phyloP scores from a whole-genome alignment of 768 basidiomycete species.

The Rhodocollybia butyracea region DNA sequence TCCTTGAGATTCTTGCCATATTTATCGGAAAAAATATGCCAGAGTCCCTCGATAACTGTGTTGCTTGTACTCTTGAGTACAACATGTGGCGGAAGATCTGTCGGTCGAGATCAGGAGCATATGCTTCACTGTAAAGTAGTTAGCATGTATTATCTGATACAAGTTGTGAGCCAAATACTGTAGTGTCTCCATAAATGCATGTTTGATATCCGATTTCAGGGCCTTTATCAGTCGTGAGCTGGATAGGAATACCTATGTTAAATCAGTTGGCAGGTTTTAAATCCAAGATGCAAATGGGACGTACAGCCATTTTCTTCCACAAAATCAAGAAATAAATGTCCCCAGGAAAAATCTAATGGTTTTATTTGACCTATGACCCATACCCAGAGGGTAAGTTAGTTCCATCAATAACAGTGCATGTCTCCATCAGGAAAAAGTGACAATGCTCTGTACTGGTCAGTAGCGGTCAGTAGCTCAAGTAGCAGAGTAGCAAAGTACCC shows the following conservation, averaged over 20 bases:
- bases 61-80: constrained; percentile 14
- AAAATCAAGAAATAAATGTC: no score
- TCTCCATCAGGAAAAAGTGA: no score
- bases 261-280: no score
- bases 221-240: neutral
- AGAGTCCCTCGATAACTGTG: constrained; percentile 16
- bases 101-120: constrained; percentile 14
- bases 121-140: neutral
- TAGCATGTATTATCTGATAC: neutral
- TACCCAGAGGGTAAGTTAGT: no score
- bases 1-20: constrained; percentile 15
- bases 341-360: no score
- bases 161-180: neutral
- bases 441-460: no score
- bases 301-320: no score
- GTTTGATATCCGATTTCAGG: neutral
- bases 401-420: no score
- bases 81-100: constrained; percentile 9
- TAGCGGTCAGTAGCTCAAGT: no score
- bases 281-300: no score
- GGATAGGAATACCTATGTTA: neutral
- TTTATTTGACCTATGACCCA: no score
- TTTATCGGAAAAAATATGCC: constrained; percentile 15
- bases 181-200: neutral
- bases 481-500: no score